phyloP scores from a whole-genome alignment of 1,284 basidiomycete species.

The Microbotryum intermedium region DNA sequence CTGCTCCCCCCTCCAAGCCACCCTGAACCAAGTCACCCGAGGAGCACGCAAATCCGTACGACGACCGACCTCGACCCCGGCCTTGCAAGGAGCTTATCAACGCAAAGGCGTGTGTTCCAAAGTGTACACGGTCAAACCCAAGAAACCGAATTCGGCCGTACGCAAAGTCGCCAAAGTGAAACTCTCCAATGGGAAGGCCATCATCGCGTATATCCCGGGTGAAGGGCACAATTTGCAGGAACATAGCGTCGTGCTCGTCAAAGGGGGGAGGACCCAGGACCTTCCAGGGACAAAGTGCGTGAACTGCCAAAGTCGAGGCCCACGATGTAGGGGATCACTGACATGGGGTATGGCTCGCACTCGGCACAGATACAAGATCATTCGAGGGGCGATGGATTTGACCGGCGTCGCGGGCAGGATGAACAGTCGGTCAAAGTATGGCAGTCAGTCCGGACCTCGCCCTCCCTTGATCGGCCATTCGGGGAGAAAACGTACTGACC shows the following conservation, averaged over 20 bases:
- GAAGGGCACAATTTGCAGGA: constrained; percentile 98
- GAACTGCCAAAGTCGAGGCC: not conserved
- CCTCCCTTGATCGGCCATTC: not conserved
- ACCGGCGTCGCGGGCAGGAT: constrained; percentile 79
- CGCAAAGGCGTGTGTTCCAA: constrained; percentile 81
- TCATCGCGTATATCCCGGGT: constrained; percentile 92
- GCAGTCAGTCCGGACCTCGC: constrained; percentile 51
- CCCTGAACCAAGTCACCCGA: constrained; percentile 35
- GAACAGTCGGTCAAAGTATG: constrained; percentile 83
- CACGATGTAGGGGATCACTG: too few species aligned
- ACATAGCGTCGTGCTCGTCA: constrained; percentile 86
- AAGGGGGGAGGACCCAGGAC: constrained; percentile 94
- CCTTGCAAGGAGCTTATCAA: constrained; percentile 68
- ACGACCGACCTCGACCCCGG: constrained; percentile 53
- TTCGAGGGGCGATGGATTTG: constrained; percentile 87
- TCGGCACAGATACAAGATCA: constrained; percentile 78
- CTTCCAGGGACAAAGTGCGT: constrained; percentile 87
- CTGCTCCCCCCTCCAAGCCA: constrained; percentile 18
- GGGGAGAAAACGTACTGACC: constrained; percentile 35
- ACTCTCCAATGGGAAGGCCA: constrained; percentile 76
- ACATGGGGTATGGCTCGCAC: not conserved
- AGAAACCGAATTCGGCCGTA: constrained; percentile 98
- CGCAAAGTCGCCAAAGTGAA: constrained; percentile 94
- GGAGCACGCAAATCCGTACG: constrained; percentile 46
- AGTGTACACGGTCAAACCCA: constrained; percentile 78